Evolutionary conservation across 768 basidiomycete genomes (phyloP).

Genomic region (Trichaptum fuscoviolaceum): DNA sequence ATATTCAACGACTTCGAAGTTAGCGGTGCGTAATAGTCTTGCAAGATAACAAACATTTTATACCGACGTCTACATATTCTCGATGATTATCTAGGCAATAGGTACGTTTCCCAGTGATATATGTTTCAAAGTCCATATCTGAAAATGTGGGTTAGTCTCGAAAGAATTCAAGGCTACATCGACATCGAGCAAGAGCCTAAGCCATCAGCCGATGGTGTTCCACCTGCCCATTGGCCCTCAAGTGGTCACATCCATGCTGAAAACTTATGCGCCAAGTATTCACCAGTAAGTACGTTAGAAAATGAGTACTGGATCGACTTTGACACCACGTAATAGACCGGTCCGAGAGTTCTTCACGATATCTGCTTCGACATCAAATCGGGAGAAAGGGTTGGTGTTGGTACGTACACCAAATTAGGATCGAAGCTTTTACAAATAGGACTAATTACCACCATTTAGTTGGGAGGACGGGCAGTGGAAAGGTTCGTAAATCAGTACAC

Average conservation of each 20-base stretch:
- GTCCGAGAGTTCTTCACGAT: constrained; percentile 51
- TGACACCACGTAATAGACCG: constrained; percentile 31
- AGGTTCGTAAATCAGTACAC: constrained; percentile 24
- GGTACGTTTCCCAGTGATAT: constrained; percentile 11
- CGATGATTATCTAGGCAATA: constrained; percentile 19
- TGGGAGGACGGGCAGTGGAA: constrained; percentile 56
- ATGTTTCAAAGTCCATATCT: constrained; percentile 2
- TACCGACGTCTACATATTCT: not conserved
- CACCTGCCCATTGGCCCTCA: constrained; percentile 62
- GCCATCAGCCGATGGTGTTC: constrained; percentile 34
- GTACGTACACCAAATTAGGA: constrained; percentile 21
- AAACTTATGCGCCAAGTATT: constrained; percentile 46
- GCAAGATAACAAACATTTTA: not conserved
- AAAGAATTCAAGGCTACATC: constrained; percentile 51
- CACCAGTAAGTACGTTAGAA: constrained; percentile 19
- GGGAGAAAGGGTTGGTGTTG: constrained; percentile 55
- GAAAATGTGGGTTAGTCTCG: constrained; percentile 26
- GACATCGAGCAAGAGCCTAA: constrained; percentile 52
- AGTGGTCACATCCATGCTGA: constrained; percentile 50
- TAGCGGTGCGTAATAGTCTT: constrained; percentile 24
- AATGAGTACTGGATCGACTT: too few relatives aligned
- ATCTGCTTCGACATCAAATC: constrained; percentile 46
- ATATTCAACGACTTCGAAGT: constrained; percentile 41
- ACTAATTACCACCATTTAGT: constrained; percentile 27
- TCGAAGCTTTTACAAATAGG: not conserved